phyloP scores from a whole-genome alignment of 306 rosid genomes.

The Comarum palustre region DNA sequence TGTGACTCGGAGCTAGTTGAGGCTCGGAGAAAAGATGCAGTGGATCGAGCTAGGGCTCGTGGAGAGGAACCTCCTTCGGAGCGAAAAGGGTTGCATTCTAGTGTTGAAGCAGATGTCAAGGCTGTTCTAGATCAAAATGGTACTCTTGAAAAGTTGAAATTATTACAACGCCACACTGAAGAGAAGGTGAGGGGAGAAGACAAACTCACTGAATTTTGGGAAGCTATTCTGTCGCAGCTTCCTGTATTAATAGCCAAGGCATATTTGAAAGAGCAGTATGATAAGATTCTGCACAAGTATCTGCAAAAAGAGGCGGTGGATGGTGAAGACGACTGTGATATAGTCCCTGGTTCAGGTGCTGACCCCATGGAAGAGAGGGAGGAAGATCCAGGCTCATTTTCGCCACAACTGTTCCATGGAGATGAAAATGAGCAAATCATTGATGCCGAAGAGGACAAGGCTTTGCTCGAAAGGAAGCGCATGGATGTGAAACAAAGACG shows the following conservation, averaged over 20 bases:
- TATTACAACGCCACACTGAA: constrained; percentile 57
- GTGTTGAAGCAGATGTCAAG: constrained; percentile 75
- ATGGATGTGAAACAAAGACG: constrained; percentile 70
- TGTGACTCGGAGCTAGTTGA: constrained; percentile 92
- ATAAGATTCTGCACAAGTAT: constrained; percentile 71
- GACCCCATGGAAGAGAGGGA: constrained; percentile 31
- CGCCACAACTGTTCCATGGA: constrained; percentile 71
- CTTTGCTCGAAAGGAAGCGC: constrained; percentile 68
- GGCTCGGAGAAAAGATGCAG: constrained; percentile 79
- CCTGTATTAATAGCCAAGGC: constrained; percentile 94
- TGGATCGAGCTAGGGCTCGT: constrained; percentile 92
- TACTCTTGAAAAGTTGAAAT: constrained; percentile 56
- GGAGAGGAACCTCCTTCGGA: constrained; percentile 96
- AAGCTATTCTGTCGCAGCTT: constrained; percentile 73
- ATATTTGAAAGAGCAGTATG: constrained; percentile 78
- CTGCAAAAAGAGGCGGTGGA: constrained; percentile 43
- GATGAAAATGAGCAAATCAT: constrained; percentile 82
- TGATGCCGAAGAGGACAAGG: constrained; percentile 92
- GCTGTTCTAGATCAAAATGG: constrained; percentile 55
- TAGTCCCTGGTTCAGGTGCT: constrained; percentile 30
- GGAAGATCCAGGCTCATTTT: constrained; percentile 71
- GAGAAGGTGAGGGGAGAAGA: constrained; percentile 85
- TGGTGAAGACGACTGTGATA: constrained; percentile 49
- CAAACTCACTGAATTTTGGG: constrained; percentile 88
- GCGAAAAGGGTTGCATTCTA: constrained; percentile 90